These are phyloP conservation scores for Lichtheimia ornata DNA, from an alignment of 371 early-diverging fungal genomes.

Conservation along the genomic window DNA sequence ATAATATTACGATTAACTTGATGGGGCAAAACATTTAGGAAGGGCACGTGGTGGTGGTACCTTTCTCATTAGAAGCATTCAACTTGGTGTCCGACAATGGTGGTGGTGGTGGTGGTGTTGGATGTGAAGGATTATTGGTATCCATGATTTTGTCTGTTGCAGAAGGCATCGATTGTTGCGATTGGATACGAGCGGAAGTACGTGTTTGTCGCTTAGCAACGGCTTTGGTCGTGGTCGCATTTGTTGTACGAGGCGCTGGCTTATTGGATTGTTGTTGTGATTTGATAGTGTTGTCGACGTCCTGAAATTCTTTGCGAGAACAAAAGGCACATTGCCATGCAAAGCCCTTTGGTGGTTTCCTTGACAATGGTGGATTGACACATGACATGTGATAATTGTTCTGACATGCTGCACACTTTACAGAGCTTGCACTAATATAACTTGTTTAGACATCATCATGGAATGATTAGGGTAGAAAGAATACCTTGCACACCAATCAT, in stretches of 20 bases:
- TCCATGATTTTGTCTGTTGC: no score
- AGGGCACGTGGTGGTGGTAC: no score
- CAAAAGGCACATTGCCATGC: conserved; percentile 83
- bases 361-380: conserved; percentile 70
- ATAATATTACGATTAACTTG: no score
- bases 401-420: conserved; percentile 75
- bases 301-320: conserved; percentile 27
- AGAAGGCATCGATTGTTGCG: not conserved
- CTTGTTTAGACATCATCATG: not conserved
- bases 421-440: conserved; percentile 27
- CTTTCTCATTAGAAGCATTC: no score
- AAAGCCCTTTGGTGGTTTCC: conserved; percentile 79
- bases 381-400: conserved; percentile 77
- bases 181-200: not conserved
- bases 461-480: not conserved
- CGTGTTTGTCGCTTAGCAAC: not conserved
- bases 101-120: no score
- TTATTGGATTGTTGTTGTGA: not conserved
- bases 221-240: no score
- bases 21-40: no score
- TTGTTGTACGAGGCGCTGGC: no score
- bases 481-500: conserved; percentile 74
- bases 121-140: no score
- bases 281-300: not conserved
- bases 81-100: no score